Percentiles rank a stretch among this genome's conserved stretches.
Evolutionary conservation across 805 yeast species (phyloP).

Genomic region (Limtongia smithiae): DNA sequence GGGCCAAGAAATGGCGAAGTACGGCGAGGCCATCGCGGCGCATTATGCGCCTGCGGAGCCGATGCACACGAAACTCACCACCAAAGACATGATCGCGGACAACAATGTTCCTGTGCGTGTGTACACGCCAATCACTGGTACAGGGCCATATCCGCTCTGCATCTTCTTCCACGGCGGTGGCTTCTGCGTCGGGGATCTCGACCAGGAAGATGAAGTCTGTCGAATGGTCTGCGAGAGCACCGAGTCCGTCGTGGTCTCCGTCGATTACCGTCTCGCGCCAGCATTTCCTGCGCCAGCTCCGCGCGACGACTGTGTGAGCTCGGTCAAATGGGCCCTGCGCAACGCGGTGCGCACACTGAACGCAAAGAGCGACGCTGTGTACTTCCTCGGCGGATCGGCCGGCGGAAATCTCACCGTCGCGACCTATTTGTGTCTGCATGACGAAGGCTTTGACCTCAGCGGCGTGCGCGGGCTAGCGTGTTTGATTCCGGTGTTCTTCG

Average conservation of each 20-base stretch:
- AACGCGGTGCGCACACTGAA: neutral
- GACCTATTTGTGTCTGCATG: neutral
- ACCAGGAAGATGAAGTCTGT: conserved; percentile 45
- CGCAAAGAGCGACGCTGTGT: neutral
- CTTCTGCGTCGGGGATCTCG: conserved; percentile 43
- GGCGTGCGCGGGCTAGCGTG: neutral
- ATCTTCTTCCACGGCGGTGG: conserved; percentile 45
- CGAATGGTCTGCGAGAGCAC: conserved; percentile 42
- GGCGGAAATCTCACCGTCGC: neutral
- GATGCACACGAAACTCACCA: neutral
- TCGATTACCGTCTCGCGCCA: conserved; percentile 53
- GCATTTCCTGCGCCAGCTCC: conserved; percentile 50
- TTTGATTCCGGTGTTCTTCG: neutral
- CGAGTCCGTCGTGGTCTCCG: conserved; percentile 43
- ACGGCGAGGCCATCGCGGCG: neutral
- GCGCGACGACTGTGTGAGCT: conserved; percentile 39
- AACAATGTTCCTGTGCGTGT: neutral
- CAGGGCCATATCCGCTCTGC: neutral
- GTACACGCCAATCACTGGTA: neutral
- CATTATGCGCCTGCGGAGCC: neutral
- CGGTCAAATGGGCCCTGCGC: neutral
- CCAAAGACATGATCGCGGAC: conserved; percentile 1
- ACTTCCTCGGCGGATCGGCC: neutral
- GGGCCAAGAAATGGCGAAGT: neutral
- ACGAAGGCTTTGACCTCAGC: neutral